These are phyloP conservation scores for Coleophoma crateriformis DNA, from an alignment of 2,329 filamentous ascomycete species.

Conservation along the genomic window DNA sequence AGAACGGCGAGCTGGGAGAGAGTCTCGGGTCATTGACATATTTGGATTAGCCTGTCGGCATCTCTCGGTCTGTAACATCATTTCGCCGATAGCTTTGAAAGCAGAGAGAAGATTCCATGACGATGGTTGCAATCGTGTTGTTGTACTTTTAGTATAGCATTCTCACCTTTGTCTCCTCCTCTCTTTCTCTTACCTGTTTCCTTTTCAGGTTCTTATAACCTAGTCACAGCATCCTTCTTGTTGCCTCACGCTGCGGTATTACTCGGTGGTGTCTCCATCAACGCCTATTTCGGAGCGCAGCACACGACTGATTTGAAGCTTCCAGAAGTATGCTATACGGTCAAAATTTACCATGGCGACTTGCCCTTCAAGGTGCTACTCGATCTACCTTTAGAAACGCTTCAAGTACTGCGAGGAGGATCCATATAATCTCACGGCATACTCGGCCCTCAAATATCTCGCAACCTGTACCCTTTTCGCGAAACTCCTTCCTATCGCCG, in stretches of 20 bases:
- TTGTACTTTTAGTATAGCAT: neutral
- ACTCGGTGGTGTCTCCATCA: neutral
- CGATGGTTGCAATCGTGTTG: neutral
- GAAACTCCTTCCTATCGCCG: constrained; percentile 51
- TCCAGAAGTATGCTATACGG: constrained; percentile 51
- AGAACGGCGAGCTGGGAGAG: too few relatives aligned
- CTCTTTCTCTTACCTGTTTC: neutral
- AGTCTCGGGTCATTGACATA: too few relatives aligned
- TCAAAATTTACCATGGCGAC: constrained; percentile 60
- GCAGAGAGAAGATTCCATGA: neutral
- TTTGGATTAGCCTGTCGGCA: too few relatives aligned
- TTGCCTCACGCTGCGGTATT: neutral
- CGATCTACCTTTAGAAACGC: constrained; percentile 12
- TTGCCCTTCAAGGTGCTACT: constrained; percentile 34
- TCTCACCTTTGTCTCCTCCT: neutral
- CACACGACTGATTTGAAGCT: neutral
- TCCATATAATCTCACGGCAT: constrained; percentile 12
- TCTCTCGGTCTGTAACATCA: too few relatives aligned
- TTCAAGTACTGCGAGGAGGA: constrained; percentile 13
- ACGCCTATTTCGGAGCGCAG: neutral
- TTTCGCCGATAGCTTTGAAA: neutral
- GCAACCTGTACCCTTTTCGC: constrained; percentile 60
- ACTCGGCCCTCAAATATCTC: constrained; percentile 45
- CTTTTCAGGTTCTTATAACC: neutral
- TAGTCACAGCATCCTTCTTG: neutral